A percentile compares a stretch with the other conserved stretches of the same genome.
Evolutionary conservation across 2,329 filamentous ascomycete species (phyloP).

Genomic region (Pestalotiopsis sp.): DNA sequence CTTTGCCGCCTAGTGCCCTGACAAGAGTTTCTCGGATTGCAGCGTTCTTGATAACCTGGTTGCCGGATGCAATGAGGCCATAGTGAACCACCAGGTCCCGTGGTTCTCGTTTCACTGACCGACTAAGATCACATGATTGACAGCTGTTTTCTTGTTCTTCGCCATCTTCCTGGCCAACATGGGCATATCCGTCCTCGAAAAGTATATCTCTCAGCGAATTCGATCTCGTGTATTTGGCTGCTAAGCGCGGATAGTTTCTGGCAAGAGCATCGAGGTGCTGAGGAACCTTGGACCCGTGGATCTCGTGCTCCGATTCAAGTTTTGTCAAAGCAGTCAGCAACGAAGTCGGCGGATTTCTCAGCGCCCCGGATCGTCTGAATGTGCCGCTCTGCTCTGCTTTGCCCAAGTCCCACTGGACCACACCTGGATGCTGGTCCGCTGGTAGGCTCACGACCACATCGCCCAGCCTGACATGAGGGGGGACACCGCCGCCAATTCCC

Average conservation of each 20-base stretch:
- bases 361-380: constrained; percentile 20
- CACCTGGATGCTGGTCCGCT: constrained; percentile 16
- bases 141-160: too few species aligned
- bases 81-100: too few species aligned
- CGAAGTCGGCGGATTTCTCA: constrained; percentile 22
- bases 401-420: constrained; percentile 27
- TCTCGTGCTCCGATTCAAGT: neutral
- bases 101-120: too few species aligned
- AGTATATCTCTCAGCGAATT: too few species aligned
- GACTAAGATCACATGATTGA: too few species aligned
- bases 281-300: too few species aligned
- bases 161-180: too few species aligned
- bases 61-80: constrained; percentile 24
- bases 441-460: constrained; percentile 24
- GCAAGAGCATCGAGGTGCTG: too few species aligned
- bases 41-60: constrained; percentile 25
- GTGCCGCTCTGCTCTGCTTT: constrained; percentile 16
- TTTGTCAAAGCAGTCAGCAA: constrained; percentile 17
- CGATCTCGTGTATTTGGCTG: too few species aligned
- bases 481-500: neutral
- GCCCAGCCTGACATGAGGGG: constrained; percentile 19
- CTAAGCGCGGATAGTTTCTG: too few species aligned
- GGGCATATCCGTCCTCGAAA: too few species aligned
- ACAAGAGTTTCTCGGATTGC: constrained; percentile 20
- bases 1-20: constrained; percentile 10